Base-by-base conservation (phyloP, 257 asterid genomes). In the Mentha longifolia region DNA sequence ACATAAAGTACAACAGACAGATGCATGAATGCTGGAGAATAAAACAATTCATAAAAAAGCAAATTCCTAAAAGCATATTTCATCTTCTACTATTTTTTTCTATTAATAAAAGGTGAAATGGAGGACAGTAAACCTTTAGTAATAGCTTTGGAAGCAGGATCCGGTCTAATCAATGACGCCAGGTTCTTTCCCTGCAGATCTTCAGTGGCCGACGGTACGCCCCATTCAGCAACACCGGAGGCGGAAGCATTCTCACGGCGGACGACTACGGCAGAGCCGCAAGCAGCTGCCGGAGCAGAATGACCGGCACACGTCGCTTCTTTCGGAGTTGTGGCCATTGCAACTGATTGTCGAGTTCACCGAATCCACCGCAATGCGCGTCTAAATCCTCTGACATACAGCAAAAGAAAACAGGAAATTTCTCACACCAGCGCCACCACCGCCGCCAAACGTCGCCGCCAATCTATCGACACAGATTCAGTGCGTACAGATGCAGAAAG, bases 251-350 rank as follows among this genome's bases (percentile, higher is more conserved):
- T 72, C 74, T 80, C 73, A 64, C 78, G 79, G 67, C 71, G 79
- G 71, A 78, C 77, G 70, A 20, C 69, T 28, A 43, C 73, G 65
- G 72, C 59, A 12, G 80, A 55, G 69, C 35, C 65, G 47, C 60
- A 59, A 63, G 76, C 63, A 22, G 74, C 46, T 63, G 75, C 62
- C 16, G 78, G 68, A 60, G 70, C 71, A 37, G 70, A 72, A 59
- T 54, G 60, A 54, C 28, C 71, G 56, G 78, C 37, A 66, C 69
- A 71, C 90, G 93, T 78, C 90, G 88, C 74, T 70, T 83, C 84
- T 81, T 87, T 66, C 93, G 74, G 31, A 87, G 84, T 71, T 85
- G 92, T 65, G 90, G 93, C 93, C 93, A 87, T 87, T 87, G 87
- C 58, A 81, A 76, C 65, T 81, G 93, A 68, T 87, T 85, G 46